Base-by-base conservation (phyloP, 768 basidiomycete genomes). In the Lactarius deliciosus region DNA sequence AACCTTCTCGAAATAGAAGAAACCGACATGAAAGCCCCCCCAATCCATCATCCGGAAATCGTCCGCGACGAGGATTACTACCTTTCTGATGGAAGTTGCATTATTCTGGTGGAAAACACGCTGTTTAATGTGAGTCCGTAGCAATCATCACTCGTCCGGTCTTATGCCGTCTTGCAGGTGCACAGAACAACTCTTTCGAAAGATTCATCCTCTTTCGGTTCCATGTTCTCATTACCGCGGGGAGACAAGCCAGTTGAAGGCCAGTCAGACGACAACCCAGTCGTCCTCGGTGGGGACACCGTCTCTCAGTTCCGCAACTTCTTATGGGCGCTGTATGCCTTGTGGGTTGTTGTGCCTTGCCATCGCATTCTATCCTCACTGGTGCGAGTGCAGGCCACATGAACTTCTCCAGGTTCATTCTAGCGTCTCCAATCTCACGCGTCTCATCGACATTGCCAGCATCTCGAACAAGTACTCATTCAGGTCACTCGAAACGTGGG, bases 401-500 rank as follows among this genome's bases (percentile, higher is more conserved):
- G 89, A 91, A 70, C 77, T 89, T 25, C 77, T 77, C 63, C 73
- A 80, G 53, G 77, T 84, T 15, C 81, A 81, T 22, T 79, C 81
- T 13, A 75, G 81, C 36, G 77, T 76, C 50, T 79, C 85, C 30
- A 80, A 90, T 68, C 79, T 91, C 16, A 74, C 77, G 38, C 78
- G 79, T 57, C 80, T 88, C 43, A 82, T 86, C 64, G 82, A 88
- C 72, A 85, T 91, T 64, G 86, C 86, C 5, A 82, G 81, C 11
- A 79, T 91, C 15, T 80, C 88, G 32, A 86, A 85, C 78, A 91
- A 91, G 77, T 91, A 91, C 71, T 81, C 84, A 28, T 91, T 90
- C 82, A 88, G 85, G 74, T 83, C 85, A 10, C 74, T 88, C 38
- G 90, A 91, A 74, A 86, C 84, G 1, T 91, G 90, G 90, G 83